Percentiles rank a stretch among this genome's conserved stretches.
phyloP scores from a whole-genome alignment of 163 green algal species.

The Coccomyxa subellipsoidea region DNA sequence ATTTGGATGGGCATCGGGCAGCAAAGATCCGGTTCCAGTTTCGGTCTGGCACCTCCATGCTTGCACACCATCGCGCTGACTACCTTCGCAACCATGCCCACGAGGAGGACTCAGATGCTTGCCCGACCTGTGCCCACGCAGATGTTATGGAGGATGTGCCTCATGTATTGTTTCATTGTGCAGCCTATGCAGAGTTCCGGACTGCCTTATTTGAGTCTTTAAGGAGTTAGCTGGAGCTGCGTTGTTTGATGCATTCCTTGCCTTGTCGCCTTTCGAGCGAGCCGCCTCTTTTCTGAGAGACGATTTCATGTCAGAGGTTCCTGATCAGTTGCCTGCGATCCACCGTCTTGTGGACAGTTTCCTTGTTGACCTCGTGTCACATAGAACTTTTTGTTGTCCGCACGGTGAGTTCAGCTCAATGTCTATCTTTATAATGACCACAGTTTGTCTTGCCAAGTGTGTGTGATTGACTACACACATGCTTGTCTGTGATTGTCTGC shows the following conservation, averaged over 20 bases:
- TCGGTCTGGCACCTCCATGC: not conserved
- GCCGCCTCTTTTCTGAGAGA: not conserved
- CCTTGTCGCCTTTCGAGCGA: not conserved
- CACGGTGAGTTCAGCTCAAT: too few species aligned
- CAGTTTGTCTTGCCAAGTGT: too few species aligned
- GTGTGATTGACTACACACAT: too few species aligned
- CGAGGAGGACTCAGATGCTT: not conserved
- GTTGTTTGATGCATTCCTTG: not conserved
- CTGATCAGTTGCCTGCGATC: not conserved
- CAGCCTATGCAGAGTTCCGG: not conserved
- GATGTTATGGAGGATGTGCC: not conserved
- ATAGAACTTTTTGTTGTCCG: not conserved
- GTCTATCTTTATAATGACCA: too few species aligned
- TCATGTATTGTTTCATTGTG: not conserved
- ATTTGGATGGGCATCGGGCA: not conserved
- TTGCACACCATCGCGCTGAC: not conserved
- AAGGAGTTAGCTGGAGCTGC: not conserved
- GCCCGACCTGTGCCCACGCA: not conserved
- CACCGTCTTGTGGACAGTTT: not conserved
- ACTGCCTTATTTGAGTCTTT: not conserved
- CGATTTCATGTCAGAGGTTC: not conserved
- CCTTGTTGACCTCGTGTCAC: not conserved
- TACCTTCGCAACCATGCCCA: not conserved
- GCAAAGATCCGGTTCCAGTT: not conserved
- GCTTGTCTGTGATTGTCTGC: too few species aligned